These are phyloP conservation scores for Volvox carteri DNA, from an alignment of 163 green algal genomes.

Conservation along the genomic window DNA sequence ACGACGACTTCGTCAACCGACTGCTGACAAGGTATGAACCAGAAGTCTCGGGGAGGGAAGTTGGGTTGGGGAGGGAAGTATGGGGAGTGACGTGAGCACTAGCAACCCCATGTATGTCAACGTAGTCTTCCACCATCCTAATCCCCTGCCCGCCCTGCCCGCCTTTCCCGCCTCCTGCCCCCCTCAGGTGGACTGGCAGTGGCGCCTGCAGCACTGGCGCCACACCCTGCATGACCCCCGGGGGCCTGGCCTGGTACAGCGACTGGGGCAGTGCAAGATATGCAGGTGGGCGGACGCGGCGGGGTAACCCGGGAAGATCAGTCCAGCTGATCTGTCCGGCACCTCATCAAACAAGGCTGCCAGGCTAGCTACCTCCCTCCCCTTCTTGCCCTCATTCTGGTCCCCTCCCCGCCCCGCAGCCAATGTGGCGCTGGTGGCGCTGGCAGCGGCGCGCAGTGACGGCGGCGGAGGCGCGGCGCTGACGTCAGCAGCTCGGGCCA, in stretches of 20 bases:
- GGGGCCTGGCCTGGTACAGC: constrained; percentile 35
- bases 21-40: constrained; percentile 8
- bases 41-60: no score
- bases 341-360: no score
- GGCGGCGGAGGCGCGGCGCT: not conserved
- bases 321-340: no score
- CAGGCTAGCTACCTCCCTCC: not conserved
- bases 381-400: not conserved
- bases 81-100: no score
- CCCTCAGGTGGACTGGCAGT: not conserved
- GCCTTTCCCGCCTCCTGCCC: no score
- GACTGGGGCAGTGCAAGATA: constrained; percentile 30
- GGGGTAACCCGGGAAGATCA: no score
- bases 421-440: constrained; percentile 27
- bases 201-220: not conserved
- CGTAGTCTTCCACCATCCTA: no score
- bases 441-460: not conserved
- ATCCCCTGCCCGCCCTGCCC: no score
- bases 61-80: no score
- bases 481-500: not conserved
- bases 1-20: constrained; percentile 10
- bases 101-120: not conserved
- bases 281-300: constrained; percentile 29
- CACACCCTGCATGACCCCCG: constrained; percentile 20
- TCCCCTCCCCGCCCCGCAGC: not conserved